Evolutionary conservation across 495 filamentous ascomycete species (phyloP), one percentile per base, ranked within the genome.

Genomic region (Talaromyces thailandensis): DNA sequence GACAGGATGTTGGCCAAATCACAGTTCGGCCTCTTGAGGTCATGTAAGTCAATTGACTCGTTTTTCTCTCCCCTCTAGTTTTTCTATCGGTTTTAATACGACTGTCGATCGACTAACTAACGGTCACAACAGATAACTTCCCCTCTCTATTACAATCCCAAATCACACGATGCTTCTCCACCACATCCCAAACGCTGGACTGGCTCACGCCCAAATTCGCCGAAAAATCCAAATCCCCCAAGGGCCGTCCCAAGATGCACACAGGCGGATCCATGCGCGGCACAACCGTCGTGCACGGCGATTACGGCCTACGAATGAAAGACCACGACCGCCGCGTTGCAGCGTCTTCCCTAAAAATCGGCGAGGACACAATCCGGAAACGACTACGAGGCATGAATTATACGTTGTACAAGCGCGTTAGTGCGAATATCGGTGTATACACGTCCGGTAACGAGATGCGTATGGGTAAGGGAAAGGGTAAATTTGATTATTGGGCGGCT

Each of bases 391-490:
- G 95, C 28, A 88, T 96, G 83, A 90, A 91, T 66, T 99, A 93
- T 73, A 84, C 89, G 48, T 73, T 99, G 57, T 99, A 93, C 76
- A 96, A 88, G 79, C 82, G 95, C 60, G 86, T 98, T 26, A 84
- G 84, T 63, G 92, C 92, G 63, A 96, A 92, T 72, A 89, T 96
- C 64, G 93, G 92, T 69, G 94, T 99, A 12, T 99, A 92, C 76
- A 89, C 90, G 59, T 92, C 86, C 73, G 94, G 94, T 26, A 98
- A 98, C 69, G 94, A 99, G 74, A 88, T 87, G 66, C 87, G 95
- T 81, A 99, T 99, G 94, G 95, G 94, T 75, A 98, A 96, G 79
- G 94, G 94, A 73, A 99, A 98, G 77, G 94, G 94, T 66, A 88
- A 85, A 64, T 97, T 98, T 74, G 94, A 98, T 75, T 90, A 94